These are phyloP conservation scores for Clausena lansium DNA, from an alignment of 345 rosid species.

Conservation along the genomic window DNA sequence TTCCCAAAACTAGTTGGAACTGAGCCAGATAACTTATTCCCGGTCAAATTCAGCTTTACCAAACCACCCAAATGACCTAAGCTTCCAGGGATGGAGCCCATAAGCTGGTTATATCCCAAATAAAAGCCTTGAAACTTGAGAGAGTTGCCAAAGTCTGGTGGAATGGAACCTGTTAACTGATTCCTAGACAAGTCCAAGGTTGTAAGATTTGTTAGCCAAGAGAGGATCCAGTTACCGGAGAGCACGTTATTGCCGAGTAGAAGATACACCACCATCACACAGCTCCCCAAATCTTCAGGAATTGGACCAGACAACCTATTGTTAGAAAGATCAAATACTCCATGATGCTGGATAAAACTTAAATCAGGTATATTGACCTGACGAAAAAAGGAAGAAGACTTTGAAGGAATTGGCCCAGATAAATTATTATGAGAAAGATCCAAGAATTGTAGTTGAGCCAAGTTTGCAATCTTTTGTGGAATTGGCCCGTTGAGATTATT, in stretches of 20 bases:
- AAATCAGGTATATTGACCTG: conserved; percentile 47
- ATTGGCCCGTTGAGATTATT: conserved; percentile 18
- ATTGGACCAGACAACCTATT: conserved; percentile 65
- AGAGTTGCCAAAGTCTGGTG: too few species aligned
- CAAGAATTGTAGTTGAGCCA: conserved; percentile 70
- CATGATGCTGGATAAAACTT: conserved; percentile 85
- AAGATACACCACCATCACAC: conserved; percentile 56
- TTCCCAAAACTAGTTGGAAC: conserved; percentile 64
- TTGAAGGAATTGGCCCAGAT: too few species aligned
- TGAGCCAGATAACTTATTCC: conserved; percentile 51
- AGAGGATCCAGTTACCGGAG: conserved; percentile 67
- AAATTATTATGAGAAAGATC: conserved; percentile 71
- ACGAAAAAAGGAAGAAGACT: conserved; percentile 30
- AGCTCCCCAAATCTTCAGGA: conserved; percentile 53
- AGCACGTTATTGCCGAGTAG: conserved; percentile 61
- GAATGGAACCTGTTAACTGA: too few species aligned
- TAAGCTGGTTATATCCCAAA: too few species aligned
- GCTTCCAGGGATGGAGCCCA: too few species aligned
- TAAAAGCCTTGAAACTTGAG: too few species aligned
- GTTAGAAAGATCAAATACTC: conserved; percentile 63
- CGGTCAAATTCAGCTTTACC: conserved; percentile 74
- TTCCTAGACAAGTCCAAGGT: too few species aligned
- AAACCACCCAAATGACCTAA: conserved; percentile 40
- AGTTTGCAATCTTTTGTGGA: conserved; percentile 50
- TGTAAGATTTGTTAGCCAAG: conserved; percentile 57